Base-by-base conservation (phyloP, 2,329 filamentous ascomycete species). In the Botrytis medusae region DNA sequence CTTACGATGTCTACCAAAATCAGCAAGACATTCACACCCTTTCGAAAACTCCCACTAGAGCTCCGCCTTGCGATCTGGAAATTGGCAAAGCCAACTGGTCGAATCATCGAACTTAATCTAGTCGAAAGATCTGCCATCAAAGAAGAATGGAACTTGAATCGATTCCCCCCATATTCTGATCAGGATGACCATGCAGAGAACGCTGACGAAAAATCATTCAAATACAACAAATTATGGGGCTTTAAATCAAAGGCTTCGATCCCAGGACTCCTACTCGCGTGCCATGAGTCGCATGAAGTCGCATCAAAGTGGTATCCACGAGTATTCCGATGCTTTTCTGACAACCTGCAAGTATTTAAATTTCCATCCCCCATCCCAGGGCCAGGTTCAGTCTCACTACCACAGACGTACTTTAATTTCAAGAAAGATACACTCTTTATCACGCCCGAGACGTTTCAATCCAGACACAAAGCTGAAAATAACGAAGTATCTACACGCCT, bases 321-420 rank as follows among this genome's bases (percentile, higher is more conserved):
- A n/a, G 69, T 59, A 5, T 74, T 74, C 34, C 22, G 9, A 42
- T 57, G 59, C 22, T 29, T 18, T 37, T 16, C 9, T 22, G n/a
- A 54, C 25, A n/a, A 54, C 48, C 25, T n/a, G 6, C 32, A 16
- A n/a, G 57, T 29, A 14, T 72, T 74, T n/a, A 14, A 4, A 42
- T 37, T 46, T 9, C n/a, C 51, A n/a, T 4, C 16, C 6, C 6
- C 18, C 3, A 34, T 42, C 18, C 10, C 10, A 42, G 44, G n/a
- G 25, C n/a, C 25, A 25, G 37, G 57, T 40, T 32, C 42, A 5
- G 22, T 34, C 29, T 63, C 73, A 22, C 40, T 72, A 32, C 62
- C 73, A 42, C 42, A 72, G 14, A 74, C 73, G 22, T 72, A 69
- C 29, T 72, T 72, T 22, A 59, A 72, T 42, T 59, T 63, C 22